Percentiles rank a stretch among this genome's conserved stretches.
Evolutionary conservation across 139 green algal genomes (phyloP).

Genomic region (Cymbomonas tetramitiformis): DNA sequence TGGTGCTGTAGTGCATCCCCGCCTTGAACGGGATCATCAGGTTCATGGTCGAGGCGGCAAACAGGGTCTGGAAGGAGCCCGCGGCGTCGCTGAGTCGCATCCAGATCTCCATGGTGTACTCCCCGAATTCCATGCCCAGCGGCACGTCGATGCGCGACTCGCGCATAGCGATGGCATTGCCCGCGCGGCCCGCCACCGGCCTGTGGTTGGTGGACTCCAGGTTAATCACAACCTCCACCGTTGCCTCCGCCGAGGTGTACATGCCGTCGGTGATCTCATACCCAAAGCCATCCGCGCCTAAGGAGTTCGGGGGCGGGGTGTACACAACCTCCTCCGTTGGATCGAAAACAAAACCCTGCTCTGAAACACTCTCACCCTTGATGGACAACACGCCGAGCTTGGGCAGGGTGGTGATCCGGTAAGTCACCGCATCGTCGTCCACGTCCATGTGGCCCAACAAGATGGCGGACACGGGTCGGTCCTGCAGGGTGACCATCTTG

Average conservation of each 20-base stretch:
- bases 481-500: not conserved
- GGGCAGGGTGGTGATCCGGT: conserved; percentile 1
- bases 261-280: too few relatives aligned
- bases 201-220: not conserved
- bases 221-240: too few relatives aligned
- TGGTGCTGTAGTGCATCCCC: not conserved
- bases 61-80: not conserved
- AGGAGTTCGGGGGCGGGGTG: too few relatives aligned
- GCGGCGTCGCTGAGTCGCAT: not conserved
- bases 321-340: too few relatives aligned
- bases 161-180: conserved; percentile 8
- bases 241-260: too few relatives aligned
- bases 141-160: not conserved
- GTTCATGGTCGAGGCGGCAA: not conserved
- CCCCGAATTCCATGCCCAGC: not conserved
- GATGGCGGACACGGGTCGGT: not conserved
- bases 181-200: not conserved
- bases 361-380: not conserved
- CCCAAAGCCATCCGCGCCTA: too few relatives aligned
- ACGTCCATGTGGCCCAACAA: not conserved
- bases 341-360: too few relatives aligned
- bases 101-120: not conserved
- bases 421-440: conserved; percentile 5
- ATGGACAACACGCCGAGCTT: not conserved
- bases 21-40: not conserved